Base-by-base conservation (phyloP, 345 rosid genomes). In the Gossypium bickii region DNA sequence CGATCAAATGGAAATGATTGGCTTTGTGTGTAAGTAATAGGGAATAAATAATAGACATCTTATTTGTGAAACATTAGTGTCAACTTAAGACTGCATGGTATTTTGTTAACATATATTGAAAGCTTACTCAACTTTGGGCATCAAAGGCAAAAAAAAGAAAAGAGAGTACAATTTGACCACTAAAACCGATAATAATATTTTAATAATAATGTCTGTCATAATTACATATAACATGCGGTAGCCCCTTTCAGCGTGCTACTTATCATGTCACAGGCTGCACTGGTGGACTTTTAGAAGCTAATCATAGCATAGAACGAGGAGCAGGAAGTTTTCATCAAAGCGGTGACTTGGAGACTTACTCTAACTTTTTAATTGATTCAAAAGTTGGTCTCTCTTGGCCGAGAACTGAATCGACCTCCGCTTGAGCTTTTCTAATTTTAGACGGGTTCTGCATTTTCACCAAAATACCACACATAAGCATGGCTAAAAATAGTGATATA, bases 371-470 rank as follows among this genome's bases (percentile, higher is more conserved):
- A 66, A 94, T 75, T 60, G 83, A 86, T 81, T 92, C 97, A 74
- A 65, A 86, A 59, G 85, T 92, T 9, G 89, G 97, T 76, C 72
- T 82, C 78, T 76, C 84, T 74, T 84, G 80, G 44, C 92, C 97
- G 45, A 94, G 83, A 74, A 92, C 93, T 1, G 84, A 74, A 81
- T 94, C 97, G 79, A 94, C 84, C 89, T 92, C 97, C 16, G 82
- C 90, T 79, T 92, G 97, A 55, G 97, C 98, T 84, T 89, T 92
- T 83, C 74, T 90, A 80, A 94, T 81, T 81, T 88, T 94, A 56
- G 87, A 74, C 17, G 93, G 95, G 80, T 82, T 87, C 97, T 94
- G 91, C 80, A 70, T 77, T 52, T 73, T 53, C 44, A 66, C 41
- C 60, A 72, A 67, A 49, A 66, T 20, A 56, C 20, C 22, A 60